Base-by-base conservation (phyloP, 148 eudicot species). In the Chenopodium formosanum region DNA sequence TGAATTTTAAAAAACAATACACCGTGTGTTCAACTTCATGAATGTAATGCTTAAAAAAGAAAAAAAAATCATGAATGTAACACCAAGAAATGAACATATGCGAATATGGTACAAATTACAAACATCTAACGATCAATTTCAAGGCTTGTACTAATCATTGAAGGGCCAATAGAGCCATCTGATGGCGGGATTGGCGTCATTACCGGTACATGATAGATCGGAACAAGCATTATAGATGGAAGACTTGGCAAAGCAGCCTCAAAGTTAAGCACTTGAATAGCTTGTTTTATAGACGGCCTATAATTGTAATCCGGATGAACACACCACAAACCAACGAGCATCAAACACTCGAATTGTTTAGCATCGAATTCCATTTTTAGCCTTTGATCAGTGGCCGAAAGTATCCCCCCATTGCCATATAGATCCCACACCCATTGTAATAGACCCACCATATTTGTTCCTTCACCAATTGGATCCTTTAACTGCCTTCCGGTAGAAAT, bases 221-320 rank as follows among this genome's bases (percentile, higher is more conserved):
- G 62, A 56, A 56, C 62, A 17, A 6, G 22, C 22, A 56, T 56
- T 5, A n/a, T 56, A 56, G 62, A 22, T 3, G 62, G 62, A 56
- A 56, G 62, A 56, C 62, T 17, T 4, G 62, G 62, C 7, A 56
- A 56, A 56, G 62, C 17, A 56, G 62, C 62, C 62, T 56, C 22
- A 56, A 56, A 56, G 75, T 85, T 83, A 0, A 89, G 82, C 20
- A 80, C 89, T 12, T 75, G 84, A 60, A 78, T 80, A 0, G 83
- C 91, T 86, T 89, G 91, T 78, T 79, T 67, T 9, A 89, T 91
- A 1, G 91, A 86, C 2, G 93, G 90, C 73, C 93, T 76, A 25
- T 75, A 32, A 9, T 85, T 50, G 4, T 64, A 69, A 12, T 89
- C 88, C 17, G 91, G 93, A 48, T 89, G 86, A 58, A 83, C 87